Percentiles rank a stretch among this genome's conserved stretches.
phyloP scores from a whole-genome alignment of 108 stramenopile genomes.

The Fragilaria crotonensis region DNA sequence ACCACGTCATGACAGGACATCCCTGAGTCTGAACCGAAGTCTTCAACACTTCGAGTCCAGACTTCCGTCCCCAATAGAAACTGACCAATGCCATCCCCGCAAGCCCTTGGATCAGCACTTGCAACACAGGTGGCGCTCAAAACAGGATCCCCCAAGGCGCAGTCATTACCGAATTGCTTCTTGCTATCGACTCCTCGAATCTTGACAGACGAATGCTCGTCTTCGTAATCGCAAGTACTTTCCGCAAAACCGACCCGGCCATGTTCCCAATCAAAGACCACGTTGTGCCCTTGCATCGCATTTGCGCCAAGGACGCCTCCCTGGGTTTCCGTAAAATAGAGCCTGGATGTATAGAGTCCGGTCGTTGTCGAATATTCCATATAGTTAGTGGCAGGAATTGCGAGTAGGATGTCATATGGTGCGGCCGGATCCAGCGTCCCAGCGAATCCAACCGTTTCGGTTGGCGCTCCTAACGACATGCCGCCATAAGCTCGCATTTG shows the following conservation, averaged over 20 bases:
- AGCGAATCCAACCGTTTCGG: slow-evolving; percentile 39
- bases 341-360: slow-evolving; percentile 37
- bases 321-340: slow-evolving; percentile 51
- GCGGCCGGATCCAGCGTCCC: slow-evolving; percentile 54
- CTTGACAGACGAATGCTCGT: background rate
- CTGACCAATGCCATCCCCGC: slow-evolving; percentile 11
- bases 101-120: slow-evolving; percentile 4
- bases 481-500: slow-evolving; percentile 29
- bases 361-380: slow-evolving; percentile 60
- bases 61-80: slow-evolving; percentile 48
- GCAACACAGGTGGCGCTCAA: slow-evolving; percentile 12
- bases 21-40: slow-evolving; percentile 36
- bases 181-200: slow-evolving; percentile 6
- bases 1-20: slow-evolving; percentile 36
- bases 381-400: slow-evolving; percentile 73
- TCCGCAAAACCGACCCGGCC: slow-evolving; percentile 88
- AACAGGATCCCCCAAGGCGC: slow-evolving; percentile 4
- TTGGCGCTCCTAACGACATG: slow-evolving; percentile 24
- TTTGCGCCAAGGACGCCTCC: slow-evolving; percentile 94
- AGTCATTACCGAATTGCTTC: slow-evolving; percentile 9
- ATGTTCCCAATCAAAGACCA: slow-evolving; percentile 89
- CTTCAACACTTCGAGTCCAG: slow-evolving; percentile 53
- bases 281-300: slow-evolving; percentile 92
- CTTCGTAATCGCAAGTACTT: slow-evolving; percentile 67
- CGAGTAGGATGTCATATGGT: slow-evolving; percentile 58